Evolutionary conservation across 495 filamentous ascomycete genomes (phyloP), one percentile per base, ranked within the genome.

Genomic region (Penicillium verhagenii): DNA sequence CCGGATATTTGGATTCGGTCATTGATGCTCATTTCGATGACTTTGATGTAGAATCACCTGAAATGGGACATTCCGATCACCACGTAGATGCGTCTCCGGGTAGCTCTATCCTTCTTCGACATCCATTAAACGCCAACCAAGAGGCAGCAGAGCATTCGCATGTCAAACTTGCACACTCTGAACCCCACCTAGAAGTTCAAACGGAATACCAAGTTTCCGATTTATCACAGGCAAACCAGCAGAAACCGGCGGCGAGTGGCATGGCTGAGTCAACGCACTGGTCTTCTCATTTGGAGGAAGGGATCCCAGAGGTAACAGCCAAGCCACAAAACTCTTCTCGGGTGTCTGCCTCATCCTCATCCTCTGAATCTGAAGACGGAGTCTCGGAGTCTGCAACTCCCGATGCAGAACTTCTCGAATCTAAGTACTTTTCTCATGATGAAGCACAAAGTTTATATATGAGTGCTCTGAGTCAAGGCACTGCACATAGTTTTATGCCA

Each of bases 361-460:
- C 56, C 23, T 68, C 70, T 10, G 64, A 69, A 11, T 25, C 60
- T 50, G 65, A 54, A 20, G 68, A 60, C 50, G 50, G 56, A n/a
- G 51, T 29, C 18, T 67, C 66, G 5, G 56, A 53, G 35, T 57
- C 58, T 7, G 56, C 52, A 21, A 66, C 61, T 24, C 51, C 65
- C 18, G 48, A 54, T 50, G 81, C 81, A 25, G 81, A 86, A 50
- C 79, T 90, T 14, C 72, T 80, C 18, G 75, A 89, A 55, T 97
- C 95, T 9, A 90, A 81, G 58, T 66, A 94, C 14, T 97, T 92
- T 66, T 92, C 84, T 49, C 87, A 95, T 52, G 91, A 95, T 53
- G 92, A 97, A 54, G 94, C 94, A 0, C 87, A 93, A 61, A 97
- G 94, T 70, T 88, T 99, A 85, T 97, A 97, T 58, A 92, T 97